Evolutionary conservation across 1,139 yeast species (phyloP).

Genomic region (Blastobotrys capitulatus): DNA sequence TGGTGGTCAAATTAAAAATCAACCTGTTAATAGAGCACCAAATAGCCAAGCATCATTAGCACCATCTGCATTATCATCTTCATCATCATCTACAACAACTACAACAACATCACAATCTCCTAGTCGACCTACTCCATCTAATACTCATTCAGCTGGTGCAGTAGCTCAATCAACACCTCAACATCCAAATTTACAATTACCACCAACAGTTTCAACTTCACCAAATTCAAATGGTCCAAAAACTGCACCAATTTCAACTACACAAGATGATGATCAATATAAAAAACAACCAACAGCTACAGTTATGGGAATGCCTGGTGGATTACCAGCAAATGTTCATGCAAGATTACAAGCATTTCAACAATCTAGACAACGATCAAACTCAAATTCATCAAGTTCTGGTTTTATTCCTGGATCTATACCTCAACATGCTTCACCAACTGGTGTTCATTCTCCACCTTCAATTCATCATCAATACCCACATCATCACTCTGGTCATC

Average conservation of each 20-base stretch:
- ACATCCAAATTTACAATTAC: neutral
- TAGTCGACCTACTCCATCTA: neutral
- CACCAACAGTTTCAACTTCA: neutral
- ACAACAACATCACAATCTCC: neutral
- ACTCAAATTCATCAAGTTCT: slow-evolving; percentile 19
- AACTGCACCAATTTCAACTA: neutral
- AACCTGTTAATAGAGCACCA: neutral
- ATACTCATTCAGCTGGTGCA: slow-evolving; percentile 1
- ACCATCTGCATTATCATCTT: neutral
- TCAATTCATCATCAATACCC: neutral
- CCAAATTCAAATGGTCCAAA: neutral
- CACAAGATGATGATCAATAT: neutral
- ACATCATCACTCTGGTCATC: neutral
- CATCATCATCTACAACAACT: neutral
- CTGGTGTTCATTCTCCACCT: neutral
- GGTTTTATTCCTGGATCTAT: neutral
- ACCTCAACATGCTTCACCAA: neutral
- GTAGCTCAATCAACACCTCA: neutral
- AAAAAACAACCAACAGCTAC: neutral
- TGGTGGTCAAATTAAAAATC: neutral
- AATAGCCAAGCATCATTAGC: neutral
- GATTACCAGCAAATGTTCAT: slow-evolving; percentile 17
- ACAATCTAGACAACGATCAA: slow-evolving; percentile 25
- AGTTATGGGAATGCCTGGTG: slow-evolving; percentile 4
- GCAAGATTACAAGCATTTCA: slow-evolving; percentile 28